These are phyloP conservation scores for Juglanconis sp. DNA, from an alignment of 2,329 filamentous ascomycete species.

Conservation along the genomic window DNA sequence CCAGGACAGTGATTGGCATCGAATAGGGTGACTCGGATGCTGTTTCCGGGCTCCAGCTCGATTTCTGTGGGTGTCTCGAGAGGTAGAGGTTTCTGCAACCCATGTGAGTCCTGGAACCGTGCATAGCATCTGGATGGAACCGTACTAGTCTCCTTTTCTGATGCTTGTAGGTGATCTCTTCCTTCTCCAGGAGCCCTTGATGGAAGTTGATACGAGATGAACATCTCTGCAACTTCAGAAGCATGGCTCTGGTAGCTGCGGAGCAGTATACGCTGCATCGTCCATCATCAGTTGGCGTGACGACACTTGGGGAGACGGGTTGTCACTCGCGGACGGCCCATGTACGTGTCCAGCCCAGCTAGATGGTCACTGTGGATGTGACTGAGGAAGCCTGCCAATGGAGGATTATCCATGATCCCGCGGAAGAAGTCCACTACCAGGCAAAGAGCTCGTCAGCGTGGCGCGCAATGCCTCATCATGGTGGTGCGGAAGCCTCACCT, in stretches of 20 bases:
- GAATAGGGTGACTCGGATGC: slow-evolving; percentile 78
- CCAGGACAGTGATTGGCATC: slow-evolving; percentile 92
- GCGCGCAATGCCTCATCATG: not conserved
- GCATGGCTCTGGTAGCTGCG: slow-evolving; percentile 73
- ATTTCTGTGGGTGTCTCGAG: slow-evolving; percentile 75
- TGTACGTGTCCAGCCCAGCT: slow-evolving; percentile 66
- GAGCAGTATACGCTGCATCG: slow-evolving; percentile 74
- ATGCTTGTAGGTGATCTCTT: slow-evolving; percentile 73
- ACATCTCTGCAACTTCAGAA: slow-evolving; percentile 76
- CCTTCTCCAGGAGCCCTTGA: slow-evolving; percentile 71
- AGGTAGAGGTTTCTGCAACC: slow-evolving; percentile 67
- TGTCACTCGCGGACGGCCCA: slow-evolving; percentile 2
- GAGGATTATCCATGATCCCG: slow-evolving; percentile 46
- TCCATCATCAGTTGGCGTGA: not conserved
- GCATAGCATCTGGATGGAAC: not conserved
- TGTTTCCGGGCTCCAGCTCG: slow-evolving; percentile 65
- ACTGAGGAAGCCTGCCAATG: slow-evolving; percentile 82
- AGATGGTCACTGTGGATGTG: slow-evolving; percentile 93
- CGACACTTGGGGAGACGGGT: slow-evolving; percentile 49
- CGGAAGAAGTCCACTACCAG: slow-evolving; percentile 77
- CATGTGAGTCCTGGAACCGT: slow-evolving; percentile 2
- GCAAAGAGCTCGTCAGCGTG: not conserved
- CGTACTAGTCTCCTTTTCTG: slow-evolving; percentile 65
- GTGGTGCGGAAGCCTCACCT: slow-evolving; percentile 37
- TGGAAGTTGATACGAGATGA: slow-evolving; percentile 79